phyloP scores from a whole-genome alignment of 192 early-diverging fungal genomes.

The Entomortierella chlamydospora region DNA sequence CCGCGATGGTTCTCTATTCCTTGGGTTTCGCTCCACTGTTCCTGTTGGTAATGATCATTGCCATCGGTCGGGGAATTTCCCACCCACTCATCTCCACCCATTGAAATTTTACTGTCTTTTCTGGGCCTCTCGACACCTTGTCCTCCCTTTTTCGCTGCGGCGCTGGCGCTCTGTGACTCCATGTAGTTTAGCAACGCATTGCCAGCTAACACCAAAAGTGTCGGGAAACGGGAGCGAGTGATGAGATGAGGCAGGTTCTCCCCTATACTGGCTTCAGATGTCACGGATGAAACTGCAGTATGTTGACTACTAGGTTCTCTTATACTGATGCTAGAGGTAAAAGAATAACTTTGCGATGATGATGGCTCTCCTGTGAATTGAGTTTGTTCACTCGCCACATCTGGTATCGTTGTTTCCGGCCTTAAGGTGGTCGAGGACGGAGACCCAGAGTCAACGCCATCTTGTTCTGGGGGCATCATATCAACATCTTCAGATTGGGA shows the following conservation, averaged over 20 bases:
- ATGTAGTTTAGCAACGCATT: slow-evolving; percentile 25
- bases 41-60: too few relatives aligned
- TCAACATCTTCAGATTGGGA: slow-evolving; percentile 2
- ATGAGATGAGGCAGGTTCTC: slow-evolving; percentile 13
- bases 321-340: neutral
- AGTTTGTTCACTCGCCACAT: neutral
- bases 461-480: slow-evolving; percentile 1
- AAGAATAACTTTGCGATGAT: neutral
- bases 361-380: neutral
- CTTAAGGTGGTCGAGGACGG: neutral
- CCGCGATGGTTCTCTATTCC: neutral
- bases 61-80: neutral
- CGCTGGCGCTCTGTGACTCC: neutral
- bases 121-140: slow-evolving; percentile 6
- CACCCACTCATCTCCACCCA: slow-evolving; percentile 5
- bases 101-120: slow-evolving; percentile 34
- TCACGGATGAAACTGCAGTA: neutral
- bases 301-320: neutral
- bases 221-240: slow-evolving; percentile 25
- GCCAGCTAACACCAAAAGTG: slow-evolving; percentile 27
- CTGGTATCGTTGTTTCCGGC: neutral
- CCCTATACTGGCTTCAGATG: neutral
- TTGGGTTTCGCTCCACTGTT: neutral
- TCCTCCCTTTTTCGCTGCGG: neutral
- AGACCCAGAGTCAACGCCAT: neutral